Evolutionary conservation across 75 land plant species (phyloP), one percentile per base, ranked within the genome.

Genomic region (Azolla pinnata): DNA sequence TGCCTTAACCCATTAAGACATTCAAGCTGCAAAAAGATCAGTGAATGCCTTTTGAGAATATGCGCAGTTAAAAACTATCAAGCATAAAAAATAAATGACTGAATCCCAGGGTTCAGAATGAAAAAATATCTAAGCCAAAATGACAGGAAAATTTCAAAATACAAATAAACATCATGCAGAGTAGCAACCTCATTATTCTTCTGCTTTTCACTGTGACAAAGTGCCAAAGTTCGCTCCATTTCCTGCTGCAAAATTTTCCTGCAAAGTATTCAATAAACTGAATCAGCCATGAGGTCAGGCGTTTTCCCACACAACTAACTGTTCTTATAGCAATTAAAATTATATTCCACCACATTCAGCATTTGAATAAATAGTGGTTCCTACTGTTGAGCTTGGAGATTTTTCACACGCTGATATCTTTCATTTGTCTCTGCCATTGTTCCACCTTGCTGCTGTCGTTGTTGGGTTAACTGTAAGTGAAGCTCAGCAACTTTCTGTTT

Each of bases 401-500:
- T 73, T 44, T 79, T 84, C 32, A 75, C 79, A 62, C 77, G 79
- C 58, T 82, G 84, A 61, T 68, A 84, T 8, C 81, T 82, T 24
- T 83, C 90, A 67, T 68, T 55, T 34, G 85, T 63, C 51, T 82
- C 83, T 56, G 87, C 55, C 2, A 83, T 60, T 32, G 96, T 72
- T 7, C 83, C 79, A 60, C 75, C 82, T 34, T 90, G 91, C 61
- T 88, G 85, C 49, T 85, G 90, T 2, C 90, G 78, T 38, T 93
- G 98, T 62, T 86, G 96, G 66, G 73, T 89, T 32, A 93, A 64
- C 57, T 89, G 98, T 67, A 74, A 71, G 52, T 90, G 98, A 17
- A 93, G 81, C 62, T 93, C 98, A 5, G 98, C 85, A 63, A 93
- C 98, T 69, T 89, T 93, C 59, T 93, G 89, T 74, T 93, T 93